phyloP scores from a whole-genome alignment of 1,284 basidiomycete species.

The Tilletia caries region DNA sequence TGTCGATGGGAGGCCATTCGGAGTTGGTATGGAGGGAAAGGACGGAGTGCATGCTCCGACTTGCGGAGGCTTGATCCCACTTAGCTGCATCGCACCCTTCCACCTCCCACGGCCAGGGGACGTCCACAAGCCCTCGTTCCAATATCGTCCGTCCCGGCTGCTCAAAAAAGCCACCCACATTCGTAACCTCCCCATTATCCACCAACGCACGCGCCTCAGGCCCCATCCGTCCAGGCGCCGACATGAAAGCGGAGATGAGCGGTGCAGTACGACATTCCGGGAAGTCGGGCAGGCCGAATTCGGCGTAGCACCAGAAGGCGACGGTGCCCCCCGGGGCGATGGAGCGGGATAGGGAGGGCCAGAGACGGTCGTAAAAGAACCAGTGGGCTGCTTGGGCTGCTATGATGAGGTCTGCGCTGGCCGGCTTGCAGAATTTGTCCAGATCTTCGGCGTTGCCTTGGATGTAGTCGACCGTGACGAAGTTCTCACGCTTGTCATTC shows the following conservation, averaged over 20 bases:
- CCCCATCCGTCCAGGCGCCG: conserved; percentile 61
- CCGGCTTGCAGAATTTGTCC: conserved; percentile 58
- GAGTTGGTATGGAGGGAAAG: conserved; percentile 15
- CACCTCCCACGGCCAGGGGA: conserved; percentile 63
- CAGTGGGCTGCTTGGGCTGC: conserved; percentile 80
- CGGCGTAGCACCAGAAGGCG: conserved; percentile 76
- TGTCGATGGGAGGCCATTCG: background rate
- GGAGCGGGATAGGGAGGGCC: conserved; percentile 67
- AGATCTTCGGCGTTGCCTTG: conserved; percentile 64
- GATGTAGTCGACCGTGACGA: conserved; percentile 54
- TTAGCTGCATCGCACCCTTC: conserved; percentile 51
- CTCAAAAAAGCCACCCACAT: conserved; percentile 72
- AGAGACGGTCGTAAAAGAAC: conserved; percentile 73
- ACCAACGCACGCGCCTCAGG: conserved; percentile 55
- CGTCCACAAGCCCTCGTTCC: conserved; percentile 67
- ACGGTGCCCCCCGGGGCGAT: conserved; percentile 68
- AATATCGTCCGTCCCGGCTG: conserved; percentile 74
- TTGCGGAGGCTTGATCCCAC: conserved; percentile 23
- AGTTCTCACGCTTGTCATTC: conserved; percentile 52
- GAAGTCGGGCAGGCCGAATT: conserved; percentile 67
- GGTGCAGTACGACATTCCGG: conserved; percentile 62
- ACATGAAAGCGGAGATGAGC: conserved; percentile 1
- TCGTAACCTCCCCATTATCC: conserved; percentile 45
- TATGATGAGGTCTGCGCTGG: conserved; percentile 70
- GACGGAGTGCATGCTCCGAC: conserved; percentile 19